These are phyloP conservation scores for Lactarius indigo DNA, from an alignment of 768 basidiomycete genomes.

Conservation along the genomic window DNA sequence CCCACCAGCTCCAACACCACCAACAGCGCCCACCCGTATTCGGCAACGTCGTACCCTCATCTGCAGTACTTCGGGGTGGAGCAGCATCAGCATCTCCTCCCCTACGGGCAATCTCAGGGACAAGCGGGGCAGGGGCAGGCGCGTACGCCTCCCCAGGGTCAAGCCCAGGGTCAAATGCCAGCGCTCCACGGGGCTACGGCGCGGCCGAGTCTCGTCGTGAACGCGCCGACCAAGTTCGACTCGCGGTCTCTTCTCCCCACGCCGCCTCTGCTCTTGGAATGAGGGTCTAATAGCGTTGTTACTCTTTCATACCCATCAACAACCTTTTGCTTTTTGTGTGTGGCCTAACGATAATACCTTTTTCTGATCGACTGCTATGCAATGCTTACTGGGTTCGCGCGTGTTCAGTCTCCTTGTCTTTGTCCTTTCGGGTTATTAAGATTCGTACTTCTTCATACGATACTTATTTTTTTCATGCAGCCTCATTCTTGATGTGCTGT, in stretches of 20 bases:
- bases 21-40: conserved; percentile 22
- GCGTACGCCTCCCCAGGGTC: conserved; percentile 23
- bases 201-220: conserved; percentile 20
- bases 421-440: conserved; percentile 8
- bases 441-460: not conserved
- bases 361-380: not conserved
- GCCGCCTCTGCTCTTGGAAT: conserved; percentile 24
- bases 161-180: conserved; percentile 20
- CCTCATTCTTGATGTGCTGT: not conserved
- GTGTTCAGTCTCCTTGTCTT: not conserved
- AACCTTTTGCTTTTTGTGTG: not conserved
- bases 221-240: conserved; percentile 21
- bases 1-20: conserved; percentile 11
- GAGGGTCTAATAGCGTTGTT: conserved; percentile 11
- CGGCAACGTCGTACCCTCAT: conserved; percentile 19
- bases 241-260: conserved; percentile 26
- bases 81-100: conserved; percentile 19
- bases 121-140: conserved; percentile 13
- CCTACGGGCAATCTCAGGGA: conserved; percentile 18
- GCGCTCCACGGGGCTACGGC: conserved; percentile 21
- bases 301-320: not conserved
- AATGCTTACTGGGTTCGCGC: conserved; percentile 11
- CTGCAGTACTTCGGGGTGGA: conserved; percentile 20
- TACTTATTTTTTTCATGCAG: not conserved
- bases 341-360: conserved; percentile 12